Evolutionary conservation across 192 early-diverging fungal species (phyloP), one percentile per base, ranked within the genome.

Genomic region (Backusella westeae): DNA sequence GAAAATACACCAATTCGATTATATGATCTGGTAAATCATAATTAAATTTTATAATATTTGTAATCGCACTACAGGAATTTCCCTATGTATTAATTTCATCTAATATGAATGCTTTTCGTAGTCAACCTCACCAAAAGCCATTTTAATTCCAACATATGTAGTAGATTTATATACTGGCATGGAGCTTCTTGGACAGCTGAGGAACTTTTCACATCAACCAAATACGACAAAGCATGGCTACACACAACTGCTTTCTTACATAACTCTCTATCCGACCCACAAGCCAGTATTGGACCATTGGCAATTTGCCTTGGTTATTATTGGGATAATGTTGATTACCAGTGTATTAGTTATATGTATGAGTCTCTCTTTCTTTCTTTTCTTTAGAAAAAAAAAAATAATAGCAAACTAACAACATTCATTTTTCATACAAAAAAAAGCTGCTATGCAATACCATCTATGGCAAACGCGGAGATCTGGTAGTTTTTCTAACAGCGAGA

Each of bases 291-390:
- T 74, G 2, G 73, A 74, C 8, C 73, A 42, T 34, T 74, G 73
- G 73, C 73, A 74, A 74, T 74, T 74, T 74, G 73, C 73, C 56
- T 59, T 75, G 34, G 65, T 67, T 39, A 42, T 75, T 23, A 67
- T 75, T 36, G 74, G 63, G 26, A 15, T 63, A 10, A 67, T 75
- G 34, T 10, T 75, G 19, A 36, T 63, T 6, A 67, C 74, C 19
- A 72, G 44, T 52, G 26, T 72, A 34, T 3, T 56, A 1, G 41
- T 72, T 56, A 44, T 72, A 14, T 34, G 70, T 71, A 71, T 44
- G 70, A 6, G 2, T 39, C 9, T 39, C 17, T 49, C 1, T 41
- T 44, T 35, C 9, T 19, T 34, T 36, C 19, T 36, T 34, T 69
- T 36, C 34, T 68, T 68, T 69, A 29, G 12, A n/a, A 23, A 39